A percentile compares a stretch with the other conserved stretches of the same genome.
Conservation (phyloP, 2,329 filamentous ascomycete species). For the Aureobasidium sp. region DNA sequence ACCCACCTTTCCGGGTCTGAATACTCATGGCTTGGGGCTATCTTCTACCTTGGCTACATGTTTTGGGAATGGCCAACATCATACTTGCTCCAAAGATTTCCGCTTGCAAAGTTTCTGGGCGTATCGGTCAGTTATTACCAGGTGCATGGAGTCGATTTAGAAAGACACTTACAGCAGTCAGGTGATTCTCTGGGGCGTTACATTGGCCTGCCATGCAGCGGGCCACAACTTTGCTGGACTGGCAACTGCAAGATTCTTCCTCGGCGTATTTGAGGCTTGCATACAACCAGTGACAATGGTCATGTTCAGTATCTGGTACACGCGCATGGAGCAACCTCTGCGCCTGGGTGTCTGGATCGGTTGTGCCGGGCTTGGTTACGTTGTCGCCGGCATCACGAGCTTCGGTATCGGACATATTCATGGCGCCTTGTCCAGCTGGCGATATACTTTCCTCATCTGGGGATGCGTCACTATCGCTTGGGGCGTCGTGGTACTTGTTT, state of each 20-base stretch:
- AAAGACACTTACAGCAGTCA: neutral
- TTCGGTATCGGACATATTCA: neutral
- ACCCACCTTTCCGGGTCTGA: slow-evolving; percentile 30
- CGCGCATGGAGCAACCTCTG: slow-evolving; percentile 56
- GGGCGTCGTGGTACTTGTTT: slow-evolving; percentile 35
- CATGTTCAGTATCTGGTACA: slow-evolving; percentile 64
- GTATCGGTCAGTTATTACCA: neutral
- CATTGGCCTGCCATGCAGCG: slow-evolving; percentile 54
- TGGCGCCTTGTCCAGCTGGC: slow-evolving; percentile 38
- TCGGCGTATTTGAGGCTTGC: slow-evolving; percentile 60
- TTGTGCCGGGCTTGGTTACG: slow-evolving; percentile 48
- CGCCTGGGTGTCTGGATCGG: slow-evolving; percentile 60
- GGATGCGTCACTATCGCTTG: slow-evolving; percentile 34
- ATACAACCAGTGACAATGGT: slow-evolving; percentile 62
- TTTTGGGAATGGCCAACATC: slow-evolving; percentile 60
- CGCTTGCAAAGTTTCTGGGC: slow-evolving; percentile 48
- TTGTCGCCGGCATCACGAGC: neutral
- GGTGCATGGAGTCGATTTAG: no score
- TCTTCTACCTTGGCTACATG: slow-evolving; percentile 47
- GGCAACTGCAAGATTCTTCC: slow-evolving; percentile 56
- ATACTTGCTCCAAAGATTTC: slow-evolving; percentile 53
- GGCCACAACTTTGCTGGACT: slow-evolving; percentile 52
- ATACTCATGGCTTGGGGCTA: slow-evolving; percentile 42
- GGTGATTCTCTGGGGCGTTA: slow-evolving; percentile 54
- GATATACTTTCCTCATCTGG: slow-evolving; percentile 45